Conservation (phyloP, 805 yeast species). For the Ogataea sp. region DNA sequence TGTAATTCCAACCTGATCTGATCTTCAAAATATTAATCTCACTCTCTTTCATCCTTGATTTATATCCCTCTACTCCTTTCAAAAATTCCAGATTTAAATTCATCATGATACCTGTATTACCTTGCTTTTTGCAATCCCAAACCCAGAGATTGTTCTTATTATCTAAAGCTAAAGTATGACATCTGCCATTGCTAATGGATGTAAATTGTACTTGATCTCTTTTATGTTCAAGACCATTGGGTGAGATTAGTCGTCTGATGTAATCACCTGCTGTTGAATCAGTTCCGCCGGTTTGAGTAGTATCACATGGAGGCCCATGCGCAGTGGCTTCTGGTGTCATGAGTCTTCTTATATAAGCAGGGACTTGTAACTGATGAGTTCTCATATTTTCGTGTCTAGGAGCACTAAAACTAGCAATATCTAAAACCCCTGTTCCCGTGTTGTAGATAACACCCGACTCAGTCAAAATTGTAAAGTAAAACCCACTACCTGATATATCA, state of each 20-base stretch:
- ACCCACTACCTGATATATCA: conserved; percentile 59
- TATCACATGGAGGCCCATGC: too few species aligned
- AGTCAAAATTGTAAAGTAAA: conserved; percentile 50
- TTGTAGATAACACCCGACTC: conserved; percentile 46
- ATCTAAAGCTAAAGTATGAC: conserved; percentile 57
- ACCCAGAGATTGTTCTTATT: conserved; percentile 40
- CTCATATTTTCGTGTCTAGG: conserved; percentile 30
- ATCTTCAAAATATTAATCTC: conserved; percentile 33
- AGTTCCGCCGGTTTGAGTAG: too few species aligned
- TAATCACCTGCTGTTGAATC: too few species aligned
- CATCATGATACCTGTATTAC: conserved; percentile 34
- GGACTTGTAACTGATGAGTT: too few species aligned
- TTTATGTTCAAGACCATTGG: too few species aligned
- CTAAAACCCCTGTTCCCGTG: conserved; percentile 34
- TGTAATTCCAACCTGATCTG: conserved; percentile 62
- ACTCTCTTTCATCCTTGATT: neutral
- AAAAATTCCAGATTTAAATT: conserved; percentile 24
- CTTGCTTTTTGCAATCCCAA: conserved; percentile 46
- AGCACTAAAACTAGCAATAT: conserved; percentile 28
- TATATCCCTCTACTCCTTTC: conserved; percentile 1
- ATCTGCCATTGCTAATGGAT: conserved; percentile 45
- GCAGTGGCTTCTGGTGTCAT: too few species aligned
- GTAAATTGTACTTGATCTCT: conserved; percentile 5
- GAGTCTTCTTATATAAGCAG: too few species aligned
- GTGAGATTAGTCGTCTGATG: too few species aligned